Percentiles rank a stretch among this genome's conserved stretches.
These are phyloP conservation scores for Populus hybrid DNA, from an alignment of 441 rosid species.

Conservation along the genomic window DNA sequence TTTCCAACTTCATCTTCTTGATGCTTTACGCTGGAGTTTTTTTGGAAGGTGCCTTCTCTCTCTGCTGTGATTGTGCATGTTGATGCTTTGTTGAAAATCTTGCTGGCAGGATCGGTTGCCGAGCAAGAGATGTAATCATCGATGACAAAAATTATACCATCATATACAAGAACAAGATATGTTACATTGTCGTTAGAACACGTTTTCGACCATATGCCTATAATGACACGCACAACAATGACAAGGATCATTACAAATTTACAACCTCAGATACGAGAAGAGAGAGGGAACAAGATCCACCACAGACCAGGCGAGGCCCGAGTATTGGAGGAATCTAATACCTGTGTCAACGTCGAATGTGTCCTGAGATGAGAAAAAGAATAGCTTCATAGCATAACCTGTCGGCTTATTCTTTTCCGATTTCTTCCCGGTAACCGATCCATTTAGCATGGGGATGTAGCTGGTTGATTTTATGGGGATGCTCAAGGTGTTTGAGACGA, in stretches of 20 bases:
- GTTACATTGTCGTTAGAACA: background rate
- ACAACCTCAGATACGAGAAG: conserved; percentile 36
- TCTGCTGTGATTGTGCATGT: background rate
- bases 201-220: background rate
- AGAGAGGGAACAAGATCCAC: conserved; percentile 82
- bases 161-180: background rate
- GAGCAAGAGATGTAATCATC: background rate
- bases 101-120: background rate
- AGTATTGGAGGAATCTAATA: conserved; percentile 76
- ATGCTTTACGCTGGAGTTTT: background rate
- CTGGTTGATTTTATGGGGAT: conserved; percentile 63
- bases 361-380: conserved; percentile 43
- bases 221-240: background rate
- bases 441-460: conserved; percentile 61
- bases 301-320: conserved; percentile 94
- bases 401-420: conserved; percentile 45
- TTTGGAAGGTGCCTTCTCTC: background rate
- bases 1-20: background rate
- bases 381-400: conserved; percentile 47
- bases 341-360: conserved; percentile 83
- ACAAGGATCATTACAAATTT: conserved; percentile 29
- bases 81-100: background rate
- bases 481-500: conserved; percentile 64
- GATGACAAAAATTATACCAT: background rate
- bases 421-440: conserved; percentile 36